phyloP scores from a whole-genome alignment of 495 filamentous ascomycete genomes.

The Cenococcum geophilum region DNA sequence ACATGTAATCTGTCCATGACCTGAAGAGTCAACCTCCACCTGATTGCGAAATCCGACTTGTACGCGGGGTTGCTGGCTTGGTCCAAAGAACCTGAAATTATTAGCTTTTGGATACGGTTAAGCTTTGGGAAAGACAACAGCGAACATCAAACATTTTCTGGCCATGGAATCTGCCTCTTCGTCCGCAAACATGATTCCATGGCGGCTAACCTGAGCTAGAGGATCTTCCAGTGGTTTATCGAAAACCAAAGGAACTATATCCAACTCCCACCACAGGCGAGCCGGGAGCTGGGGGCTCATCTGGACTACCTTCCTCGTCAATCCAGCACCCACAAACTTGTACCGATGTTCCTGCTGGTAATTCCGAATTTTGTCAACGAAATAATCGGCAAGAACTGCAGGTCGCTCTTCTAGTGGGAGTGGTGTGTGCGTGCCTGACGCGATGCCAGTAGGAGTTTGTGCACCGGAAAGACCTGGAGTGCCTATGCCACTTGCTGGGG shows the following conservation, averaged over 20 bases:
- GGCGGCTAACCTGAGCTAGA: conserved; percentile 35
- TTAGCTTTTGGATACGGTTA: conserved; percentile 17
- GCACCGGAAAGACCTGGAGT: conserved; percentile 5
- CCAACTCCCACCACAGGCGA: conserved; percentile 72
- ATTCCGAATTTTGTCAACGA: conserved; percentile 28
- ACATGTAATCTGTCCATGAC: conserved; percentile 53
- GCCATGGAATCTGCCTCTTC: conserved; percentile 85
- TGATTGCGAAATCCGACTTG: conserved; percentile 66
- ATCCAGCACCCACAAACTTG: conserved; percentile 45
- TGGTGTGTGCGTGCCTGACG: conserved; percentile 33
- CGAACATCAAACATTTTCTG: conserved; percentile 68
- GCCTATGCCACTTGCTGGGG: not conserved
- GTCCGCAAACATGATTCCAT: conserved; percentile 55
- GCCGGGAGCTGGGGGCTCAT: conserved; percentile 58
- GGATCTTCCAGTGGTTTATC: conserved; percentile 27
- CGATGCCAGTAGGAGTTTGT: conserved; percentile 1
- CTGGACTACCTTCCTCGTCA: conserved; percentile 47
- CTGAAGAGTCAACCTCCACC: conserved; percentile 70
- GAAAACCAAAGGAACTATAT: conserved; percentile 65
- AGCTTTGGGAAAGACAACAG: conserved; percentile 4
- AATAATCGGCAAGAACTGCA: conserved; percentile 26
- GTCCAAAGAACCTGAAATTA: conserved; percentile 62
- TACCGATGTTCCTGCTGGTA: conserved; percentile 34
- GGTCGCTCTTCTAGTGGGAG: conserved; percentile 6
- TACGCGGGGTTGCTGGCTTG: conserved; percentile 63